A percentile compares a stretch with the other conserved stretches of the same genome.
These are phyloP conservation scores for Echium plantagineum DNA, from an alignment of 257 asterid genomes.

Conservation along the genomic window DNA sequence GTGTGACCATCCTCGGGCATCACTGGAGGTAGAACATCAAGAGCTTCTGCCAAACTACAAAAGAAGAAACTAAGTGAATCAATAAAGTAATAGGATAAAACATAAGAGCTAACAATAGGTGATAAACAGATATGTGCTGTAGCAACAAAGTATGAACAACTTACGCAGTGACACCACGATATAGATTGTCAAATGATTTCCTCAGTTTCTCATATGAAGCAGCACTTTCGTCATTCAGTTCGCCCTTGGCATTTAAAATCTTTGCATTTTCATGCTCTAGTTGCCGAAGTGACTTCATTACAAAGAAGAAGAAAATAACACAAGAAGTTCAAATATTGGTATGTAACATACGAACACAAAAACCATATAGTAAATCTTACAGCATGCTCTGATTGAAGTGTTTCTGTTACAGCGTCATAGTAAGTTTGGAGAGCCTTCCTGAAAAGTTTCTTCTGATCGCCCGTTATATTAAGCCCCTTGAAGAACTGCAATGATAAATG, in stretches of 20 bases:
- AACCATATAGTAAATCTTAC: constrained; percentile 37
- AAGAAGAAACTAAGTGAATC: constrained; percentile 8
- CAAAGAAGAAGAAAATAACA: constrained; percentile 6
- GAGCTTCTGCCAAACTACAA: constrained; percentile 90
- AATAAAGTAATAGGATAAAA: constrained; percentile 8
- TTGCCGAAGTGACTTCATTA: constrained; percentile 75
- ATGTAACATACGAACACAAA: constrained; percentile 3
- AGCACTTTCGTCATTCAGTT: constrained; percentile 83
- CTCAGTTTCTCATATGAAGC: constrained; percentile 84
- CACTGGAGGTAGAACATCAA: constrained; percentile 91
- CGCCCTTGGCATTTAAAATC: constrained; percentile 94
- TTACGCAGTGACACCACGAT: constrained; percentile 90
- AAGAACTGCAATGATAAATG: constrained; percentile 45
- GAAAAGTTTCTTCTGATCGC: constrained; percentile 66
- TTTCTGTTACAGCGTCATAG: constrained; percentile 76
- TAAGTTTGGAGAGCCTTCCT: constrained; percentile 74
- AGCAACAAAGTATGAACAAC: constrained; percentile 24
- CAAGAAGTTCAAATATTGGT: constrained; percentile 3
- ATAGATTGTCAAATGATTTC: constrained; percentile 77
- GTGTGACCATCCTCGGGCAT: constrained; percentile 99
- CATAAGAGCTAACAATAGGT: not conserved
- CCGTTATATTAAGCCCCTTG: constrained; percentile 72
- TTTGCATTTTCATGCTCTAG: constrained; percentile 96
- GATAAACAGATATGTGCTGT: constrained; percentile 9
- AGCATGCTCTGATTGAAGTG: constrained; percentile 85